Conservation (phyloP, 345 rosid genomes). For the Camelina laxa region DNA sequence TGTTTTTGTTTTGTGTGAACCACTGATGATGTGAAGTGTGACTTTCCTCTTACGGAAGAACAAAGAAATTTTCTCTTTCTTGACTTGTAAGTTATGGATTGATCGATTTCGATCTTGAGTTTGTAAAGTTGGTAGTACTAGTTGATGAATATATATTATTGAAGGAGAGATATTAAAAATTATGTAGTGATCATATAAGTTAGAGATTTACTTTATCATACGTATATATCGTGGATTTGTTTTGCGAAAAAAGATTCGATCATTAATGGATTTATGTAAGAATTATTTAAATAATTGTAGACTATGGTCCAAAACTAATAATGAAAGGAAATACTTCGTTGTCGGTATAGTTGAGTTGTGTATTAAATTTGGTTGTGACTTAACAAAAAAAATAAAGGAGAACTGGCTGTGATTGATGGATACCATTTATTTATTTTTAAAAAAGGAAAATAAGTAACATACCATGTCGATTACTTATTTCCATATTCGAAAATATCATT, state of each 20-base stretch:
- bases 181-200: slow-evolving; percentile 12
- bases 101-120: neutral
- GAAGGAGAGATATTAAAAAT: neutral
- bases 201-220: slow-evolving; percentile 33
- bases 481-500: slow-evolving; percentile 11
- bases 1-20: slow-evolving; percentile 22
- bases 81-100: slow-evolving; percentile 27
- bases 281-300: slow-evolving; percentile 24
- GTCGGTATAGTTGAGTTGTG: slow-evolving; percentile 44
- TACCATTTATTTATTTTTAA: neutral
- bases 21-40: slow-evolving; percentile 22
- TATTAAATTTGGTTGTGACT: slow-evolving; percentile 38
- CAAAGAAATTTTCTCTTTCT: slow-evolving; percentile 23
- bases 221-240: slow-evolving; percentile 5
- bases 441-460: neutral
- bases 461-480: slow-evolving; percentile 20
- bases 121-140: neutral
- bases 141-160: slow-evolving; percentile 1
- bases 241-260: slow-evolving; percentile 14
- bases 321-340: slow-evolving; percentile 33
- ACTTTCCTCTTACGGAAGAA: slow-evolving; percentile 17
- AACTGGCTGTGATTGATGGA: slow-evolving; percentile 23
- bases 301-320: slow-evolving; percentile 43
- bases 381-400: neutral
- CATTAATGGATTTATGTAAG: slow-evolving; percentile 31